Percentiles rank a stretch among this genome's conserved stretches.
These are phyloP conservation scores for Aspergillus intermedius DNA, from an alignment of 2,329 filamentous ascomycete species.

Conservation along the genomic window DNA sequence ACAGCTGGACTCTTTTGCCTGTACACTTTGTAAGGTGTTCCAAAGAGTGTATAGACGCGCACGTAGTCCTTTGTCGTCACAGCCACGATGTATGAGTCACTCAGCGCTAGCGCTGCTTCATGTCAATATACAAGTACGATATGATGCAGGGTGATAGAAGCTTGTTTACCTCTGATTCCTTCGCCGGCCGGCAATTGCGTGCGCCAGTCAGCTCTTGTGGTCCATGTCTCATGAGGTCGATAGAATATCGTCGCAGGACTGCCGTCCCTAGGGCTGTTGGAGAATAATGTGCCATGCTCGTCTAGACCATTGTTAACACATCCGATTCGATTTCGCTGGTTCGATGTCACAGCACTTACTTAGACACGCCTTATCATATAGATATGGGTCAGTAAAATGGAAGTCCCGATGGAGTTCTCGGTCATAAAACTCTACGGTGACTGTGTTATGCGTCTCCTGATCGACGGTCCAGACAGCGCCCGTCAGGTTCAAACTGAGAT, in stretches of 20 bases:
- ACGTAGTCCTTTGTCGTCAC: conserved; percentile 84
- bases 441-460: conserved; percentile 85
- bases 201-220: conserved; percentile 80
- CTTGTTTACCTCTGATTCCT: conserved; percentile 53
- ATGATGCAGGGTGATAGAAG: not conserved
- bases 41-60: conserved; percentile 86
- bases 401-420: conserved; percentile 87
- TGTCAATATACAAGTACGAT: not conserved
- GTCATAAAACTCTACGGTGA: conserved; percentile 97
- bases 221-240: conserved; percentile 95
- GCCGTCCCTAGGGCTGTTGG: conserved; percentile 62
- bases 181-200: conserved; percentile 84
- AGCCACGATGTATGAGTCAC: conserved; percentile 83
- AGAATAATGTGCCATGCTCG: conserved; percentile 78
- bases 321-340: too few relatives aligned
- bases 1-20: conserved; percentile 90
- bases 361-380: conserved; percentile 93
- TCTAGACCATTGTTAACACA: conserved; percentile 35
- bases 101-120: conserved; percentile 69
- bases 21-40: conserved; percentile 81
- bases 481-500: conserved; percentile 86
- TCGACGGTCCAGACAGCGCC: conserved; percentile 97
- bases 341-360: conserved; percentile 40
- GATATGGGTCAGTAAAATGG: conserved; percentile 92
- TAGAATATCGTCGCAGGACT: conserved; percentile 86